Evolutionary conservation across 441 rosid species (phyloP).

Genomic region (Populus hybrid): DNA sequence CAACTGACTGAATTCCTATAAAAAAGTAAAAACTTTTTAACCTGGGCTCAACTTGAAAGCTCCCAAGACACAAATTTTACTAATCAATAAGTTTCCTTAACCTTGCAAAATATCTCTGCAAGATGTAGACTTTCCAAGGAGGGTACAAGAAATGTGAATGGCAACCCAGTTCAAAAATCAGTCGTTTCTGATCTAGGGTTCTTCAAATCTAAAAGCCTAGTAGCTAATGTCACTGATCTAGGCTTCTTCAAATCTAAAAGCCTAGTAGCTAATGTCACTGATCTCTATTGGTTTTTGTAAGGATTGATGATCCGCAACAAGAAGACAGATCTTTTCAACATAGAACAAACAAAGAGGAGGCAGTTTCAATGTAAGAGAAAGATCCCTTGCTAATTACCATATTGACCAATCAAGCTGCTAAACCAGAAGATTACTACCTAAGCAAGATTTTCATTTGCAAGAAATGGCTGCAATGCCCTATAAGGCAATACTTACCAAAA

Average conservation of each 20-base stretch:
- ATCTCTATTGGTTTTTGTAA: neutral
- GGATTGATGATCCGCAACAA: neutral
- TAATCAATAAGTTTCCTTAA: slow-evolving; percentile 8
- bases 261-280: neutral
- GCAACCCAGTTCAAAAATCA: slow-evolving; percentile 5
- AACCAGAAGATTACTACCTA: neutral
- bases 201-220: neutral
- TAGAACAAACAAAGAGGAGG: neutral
- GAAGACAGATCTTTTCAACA: neutral
- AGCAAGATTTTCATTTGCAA: neutral
- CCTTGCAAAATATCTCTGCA: neutral
- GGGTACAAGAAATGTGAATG: neutral
- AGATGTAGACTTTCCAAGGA: neutral
- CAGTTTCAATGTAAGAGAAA: neutral
- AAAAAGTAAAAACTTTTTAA: neutral
- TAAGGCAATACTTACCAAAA: neutral
- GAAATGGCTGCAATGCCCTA: neutral
- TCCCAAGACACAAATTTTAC: neutral
- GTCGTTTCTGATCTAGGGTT: slow-evolving; percentile 16
- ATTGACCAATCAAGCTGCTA: neutral
- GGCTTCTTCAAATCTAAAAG: neutral
- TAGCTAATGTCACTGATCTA: slow-evolving; percentile 1
- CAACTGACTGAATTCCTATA: neutral
- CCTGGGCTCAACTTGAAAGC: neutral
- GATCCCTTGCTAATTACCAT: neutral